Base-by-base conservation (phyloP, 148 eudicot species). In the Rhododendron mucronatum region DNA sequence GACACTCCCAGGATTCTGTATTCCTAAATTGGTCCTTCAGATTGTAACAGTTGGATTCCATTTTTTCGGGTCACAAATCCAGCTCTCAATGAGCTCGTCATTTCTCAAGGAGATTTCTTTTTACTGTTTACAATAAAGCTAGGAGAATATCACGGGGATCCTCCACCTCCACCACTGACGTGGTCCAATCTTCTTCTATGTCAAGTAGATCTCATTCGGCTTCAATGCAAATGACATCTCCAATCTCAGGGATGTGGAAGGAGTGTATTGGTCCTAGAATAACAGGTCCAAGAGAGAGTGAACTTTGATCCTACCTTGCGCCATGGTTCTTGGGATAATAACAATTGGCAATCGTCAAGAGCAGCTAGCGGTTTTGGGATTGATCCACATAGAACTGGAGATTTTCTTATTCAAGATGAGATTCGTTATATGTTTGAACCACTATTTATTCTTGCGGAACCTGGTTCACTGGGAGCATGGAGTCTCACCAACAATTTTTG, bases 111-210 rank as follows among this genome's bases (percentile, higher is more conserved):
- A 97, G 92, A 93, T 93, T 88, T 95, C 99, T 84, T 97, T 97
- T 97, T 87, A 94, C 98, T 81, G 98, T 97, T 80, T 97, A 97
- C 93, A 95, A 93, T 86, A 97, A 97, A 90, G 99, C 99, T 79
- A 93, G 99, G 50, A 91, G 95, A 88, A 86, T 94, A 84, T 91
- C 96, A 61, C 94, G 95, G 80, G 95, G 95, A 77, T 80, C 87
- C 67, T 88, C 95, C 18, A 28, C 87, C 65, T 87, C 95, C 8
- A 13, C 76, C 76, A 76, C 83, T 89, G 98, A 95, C 86, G 86
- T 85, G 50, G 90, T 85, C 80, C 93, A 92, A 26, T 86, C 95
- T 50, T 90, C 91, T 69, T 86, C 91, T 80, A 77, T 89, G 69
- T 87, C 94, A n/a, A 93, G 92, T 81, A 92, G 96, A 91, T 93